These are phyloP conservation scores for Teratosphaeria destructans DNA, from an alignment of 2,329 filamentous ascomycete species.

Conservation along the genomic window DNA sequence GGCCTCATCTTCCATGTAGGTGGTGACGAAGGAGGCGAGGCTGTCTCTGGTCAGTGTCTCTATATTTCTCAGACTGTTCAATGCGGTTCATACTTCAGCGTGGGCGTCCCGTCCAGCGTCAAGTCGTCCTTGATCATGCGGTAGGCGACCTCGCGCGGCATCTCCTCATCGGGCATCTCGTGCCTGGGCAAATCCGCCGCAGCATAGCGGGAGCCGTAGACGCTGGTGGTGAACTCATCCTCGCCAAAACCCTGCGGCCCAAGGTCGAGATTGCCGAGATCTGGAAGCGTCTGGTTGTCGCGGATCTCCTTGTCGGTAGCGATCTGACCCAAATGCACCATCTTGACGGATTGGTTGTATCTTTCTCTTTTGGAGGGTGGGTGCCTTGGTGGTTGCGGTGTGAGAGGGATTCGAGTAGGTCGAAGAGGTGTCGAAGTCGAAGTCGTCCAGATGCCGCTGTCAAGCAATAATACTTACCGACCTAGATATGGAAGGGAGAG, in stretches of 20 bases:
- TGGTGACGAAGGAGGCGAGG: conserved; percentile 86
- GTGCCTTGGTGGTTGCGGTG: neutral
- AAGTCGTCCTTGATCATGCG: conserved; percentile 93
- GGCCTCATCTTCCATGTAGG: conserved; percentile 95
- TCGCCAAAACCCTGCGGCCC: conserved; percentile 28
- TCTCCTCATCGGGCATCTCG: conserved; percentile 81
- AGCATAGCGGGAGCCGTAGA: conserved; percentile 83
- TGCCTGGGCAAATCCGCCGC: conserved; percentile 66
- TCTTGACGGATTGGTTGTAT: conserved; percentile 10
- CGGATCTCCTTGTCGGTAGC: conserved; percentile 21
- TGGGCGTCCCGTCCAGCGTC: conserved; percentile 82
- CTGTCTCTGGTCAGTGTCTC: conserved; percentile 33
- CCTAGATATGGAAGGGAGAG: neutral
- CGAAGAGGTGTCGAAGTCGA: neutral
- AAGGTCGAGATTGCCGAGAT: conserved; percentile 39
- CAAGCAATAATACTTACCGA: neutral
- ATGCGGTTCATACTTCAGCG: conserved; percentile 55
- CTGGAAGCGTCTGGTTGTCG: conserved; percentile 32
- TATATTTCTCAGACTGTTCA: neutral
- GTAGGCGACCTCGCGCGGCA: conserved; percentile 90
- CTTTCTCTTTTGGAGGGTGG: neutral
- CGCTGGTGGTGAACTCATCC: conserved; percentile 59
- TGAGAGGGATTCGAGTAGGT: neutral
- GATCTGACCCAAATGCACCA: conserved; percentile 27
- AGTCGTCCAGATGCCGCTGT: neutral